Percentiles rank a stretch among this genome's conserved stretches.
These are phyloP conservation scores for Fusarium illudens DNA, from an alignment of 2,329 filamentous ascomycete species.

Conservation along the genomic window DNA sequence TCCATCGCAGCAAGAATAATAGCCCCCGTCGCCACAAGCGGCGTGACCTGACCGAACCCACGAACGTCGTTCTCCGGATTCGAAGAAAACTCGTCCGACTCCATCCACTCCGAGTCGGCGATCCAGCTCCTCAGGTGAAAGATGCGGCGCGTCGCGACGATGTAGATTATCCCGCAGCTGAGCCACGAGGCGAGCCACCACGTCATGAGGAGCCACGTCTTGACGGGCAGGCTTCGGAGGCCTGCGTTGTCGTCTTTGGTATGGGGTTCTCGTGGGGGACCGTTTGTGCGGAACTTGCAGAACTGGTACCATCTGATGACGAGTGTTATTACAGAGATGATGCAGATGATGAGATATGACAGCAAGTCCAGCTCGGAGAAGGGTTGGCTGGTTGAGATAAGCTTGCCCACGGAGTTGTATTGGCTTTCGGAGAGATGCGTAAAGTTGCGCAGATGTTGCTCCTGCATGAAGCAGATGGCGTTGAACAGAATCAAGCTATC, in stretches of 20 bases:
- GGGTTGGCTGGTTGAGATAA: not conserved
- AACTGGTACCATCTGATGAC: not conserved
- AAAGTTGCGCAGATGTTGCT: not conserved
- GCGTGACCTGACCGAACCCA: not conserved
- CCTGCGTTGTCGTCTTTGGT: not conserved
- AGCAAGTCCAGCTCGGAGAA: not conserved
- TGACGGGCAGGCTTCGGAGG: not conserved
- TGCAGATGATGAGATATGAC: not conserved
- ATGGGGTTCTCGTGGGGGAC: not conserved
- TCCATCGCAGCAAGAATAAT: conserved; percentile 1
- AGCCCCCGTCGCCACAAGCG: not conserved
- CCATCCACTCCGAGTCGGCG: not conserved
- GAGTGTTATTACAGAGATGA: not conserved
- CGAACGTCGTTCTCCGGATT: not conserved
- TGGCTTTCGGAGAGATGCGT: not conserved
- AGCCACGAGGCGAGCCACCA: not conserved
- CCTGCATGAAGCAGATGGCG: not conserved
- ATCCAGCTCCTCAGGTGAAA: not conserved
- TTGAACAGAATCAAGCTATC: not conserved
- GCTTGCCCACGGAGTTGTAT: not conserved
- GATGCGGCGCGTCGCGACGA: not conserved
- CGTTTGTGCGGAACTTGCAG: not conserved
- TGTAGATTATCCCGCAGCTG: not conserved
- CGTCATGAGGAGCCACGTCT: not conserved
- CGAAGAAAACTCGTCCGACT: not conserved